Evolutionary conservation across 2,329 filamentous ascomycete species (phyloP).

Genomic region (Fusarium brevicatenulatum): DNA sequence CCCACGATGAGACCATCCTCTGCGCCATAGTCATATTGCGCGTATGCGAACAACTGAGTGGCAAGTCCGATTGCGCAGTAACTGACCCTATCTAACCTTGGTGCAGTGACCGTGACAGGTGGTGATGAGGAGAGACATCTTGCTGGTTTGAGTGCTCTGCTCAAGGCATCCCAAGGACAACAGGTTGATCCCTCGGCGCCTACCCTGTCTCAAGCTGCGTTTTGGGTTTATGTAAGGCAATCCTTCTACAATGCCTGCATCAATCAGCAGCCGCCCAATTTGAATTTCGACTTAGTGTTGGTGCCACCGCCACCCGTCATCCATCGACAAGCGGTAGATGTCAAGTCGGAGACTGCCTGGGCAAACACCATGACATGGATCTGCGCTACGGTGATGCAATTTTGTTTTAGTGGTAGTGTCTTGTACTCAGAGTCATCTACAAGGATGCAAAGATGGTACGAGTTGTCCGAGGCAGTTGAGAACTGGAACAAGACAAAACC

Average conservation of each 20-base stretch:
- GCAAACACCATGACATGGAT: slow-evolving; percentile 36
- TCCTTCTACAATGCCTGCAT: slow-evolving; percentile 35
- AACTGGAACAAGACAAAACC: slow-evolving; percentile 8
- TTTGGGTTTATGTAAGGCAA: slow-evolving; percentile 35
- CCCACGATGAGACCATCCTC: background rate
- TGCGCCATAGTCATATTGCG: slow-evolving; percentile 16
- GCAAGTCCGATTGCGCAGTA: background rate
- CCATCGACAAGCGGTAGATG: background rate
- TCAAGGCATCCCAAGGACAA: slow-evolving; percentile 28
- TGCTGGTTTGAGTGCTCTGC: slow-evolving; percentile 26
- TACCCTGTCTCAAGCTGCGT: slow-evolving; percentile 30
- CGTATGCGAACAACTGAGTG: slow-evolving; percentile 7
- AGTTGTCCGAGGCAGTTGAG: slow-evolving; percentile 4
- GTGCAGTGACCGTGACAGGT: background rate
- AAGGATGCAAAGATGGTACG: slow-evolving; percentile 5
- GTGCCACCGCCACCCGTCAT: background rate
- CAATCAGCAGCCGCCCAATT: slow-evolving; percentile 30
- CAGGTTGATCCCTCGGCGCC: slow-evolving; percentile 24
- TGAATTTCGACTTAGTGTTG: slow-evolving; percentile 1
- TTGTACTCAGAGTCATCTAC: background rate
- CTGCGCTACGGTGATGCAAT: slow-evolving; percentile 30
- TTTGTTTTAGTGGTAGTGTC: slow-evolving; percentile 10
- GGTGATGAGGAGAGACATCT: slow-evolving; percentile 33
- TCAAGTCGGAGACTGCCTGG: slow-evolving; percentile 30
- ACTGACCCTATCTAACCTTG: background rate